Percentiles rank a stretch among this genome's conserved stretches.
Conservation (phyloP, 805 yeast species). For the Yarrowia osloensis region DNA sequence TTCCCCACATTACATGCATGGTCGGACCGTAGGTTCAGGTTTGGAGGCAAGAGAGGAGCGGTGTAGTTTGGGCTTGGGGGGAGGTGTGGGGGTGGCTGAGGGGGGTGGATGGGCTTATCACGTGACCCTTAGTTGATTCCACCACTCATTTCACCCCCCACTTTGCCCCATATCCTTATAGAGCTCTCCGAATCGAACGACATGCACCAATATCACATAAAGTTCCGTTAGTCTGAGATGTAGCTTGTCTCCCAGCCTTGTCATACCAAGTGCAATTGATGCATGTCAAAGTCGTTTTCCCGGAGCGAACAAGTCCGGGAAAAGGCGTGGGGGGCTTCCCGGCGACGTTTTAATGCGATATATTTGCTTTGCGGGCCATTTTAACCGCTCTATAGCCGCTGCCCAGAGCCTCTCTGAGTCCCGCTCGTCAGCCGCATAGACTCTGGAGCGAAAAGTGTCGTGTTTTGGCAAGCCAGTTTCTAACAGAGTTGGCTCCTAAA, state of each 20-base stretch:
- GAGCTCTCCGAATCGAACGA: no score
- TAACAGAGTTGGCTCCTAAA: not conserved
- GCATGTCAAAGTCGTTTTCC: conserved; percentile 9
- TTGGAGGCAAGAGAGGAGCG: not conserved
- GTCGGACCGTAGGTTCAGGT: not conserved
- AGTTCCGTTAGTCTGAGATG: not conserved
- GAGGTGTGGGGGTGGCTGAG: not conserved
- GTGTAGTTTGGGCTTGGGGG: not conserved
- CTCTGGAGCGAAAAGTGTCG: not conserved
- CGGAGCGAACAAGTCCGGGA: conserved; percentile 11
- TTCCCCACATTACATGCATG: conserved; percentile 10
- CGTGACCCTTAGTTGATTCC: no score
- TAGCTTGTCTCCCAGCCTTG: conserved; percentile 16
- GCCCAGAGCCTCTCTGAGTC: no score
- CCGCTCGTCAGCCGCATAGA: conserved; percentile 6
- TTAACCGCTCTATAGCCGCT: no score
- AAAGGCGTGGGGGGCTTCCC: not conserved
- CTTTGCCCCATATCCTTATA: no score
- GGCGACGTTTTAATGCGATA: no score
- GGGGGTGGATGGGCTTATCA: no score
- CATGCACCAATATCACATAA: no score
- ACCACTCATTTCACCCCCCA: no score
- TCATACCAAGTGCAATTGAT: not conserved
- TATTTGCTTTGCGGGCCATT: not conserved
- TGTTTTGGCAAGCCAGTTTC: conserved; percentile 2